Evolutionary conservation across 2,329 filamentous ascomycete genomes (phyloP).

Genomic region (Fusarium tricinctum): DNA sequence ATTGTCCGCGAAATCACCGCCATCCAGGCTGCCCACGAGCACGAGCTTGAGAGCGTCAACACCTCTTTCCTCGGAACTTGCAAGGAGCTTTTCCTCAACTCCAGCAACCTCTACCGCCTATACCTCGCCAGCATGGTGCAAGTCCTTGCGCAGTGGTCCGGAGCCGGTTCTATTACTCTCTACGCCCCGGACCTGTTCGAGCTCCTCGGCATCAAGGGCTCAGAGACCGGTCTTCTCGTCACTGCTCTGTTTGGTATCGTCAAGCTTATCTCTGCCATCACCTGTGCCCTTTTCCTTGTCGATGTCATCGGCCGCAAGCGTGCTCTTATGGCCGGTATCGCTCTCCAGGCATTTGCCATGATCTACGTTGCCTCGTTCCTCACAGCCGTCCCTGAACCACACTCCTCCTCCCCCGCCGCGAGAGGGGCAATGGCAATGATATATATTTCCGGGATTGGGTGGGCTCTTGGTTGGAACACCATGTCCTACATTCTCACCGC

Average conservation of each 20-base stretch:
- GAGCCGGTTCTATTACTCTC: constrained; percentile 29
- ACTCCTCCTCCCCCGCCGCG: constrained; percentile 4
- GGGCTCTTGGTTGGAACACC: constrained; percentile 38
- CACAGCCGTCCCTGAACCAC: constrained; percentile 5
- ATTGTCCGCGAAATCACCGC: constrained; percentile 26
- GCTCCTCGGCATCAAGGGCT: constrained; percentile 16
- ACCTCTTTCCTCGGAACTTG: constrained; percentile 20
- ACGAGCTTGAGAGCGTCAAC: constrained; percentile 28
- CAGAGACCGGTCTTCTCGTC: constrained; percentile 25
- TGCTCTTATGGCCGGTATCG: constrained; percentile 19
- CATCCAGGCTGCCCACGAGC: constrained; percentile 14
- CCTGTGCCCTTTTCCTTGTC: constrained; percentile 18
- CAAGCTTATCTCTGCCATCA: constrained; percentile 21
- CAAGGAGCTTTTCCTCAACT: constrained; percentile 33
- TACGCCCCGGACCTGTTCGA: constrained; percentile 23
- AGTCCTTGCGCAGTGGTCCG: constrained; percentile 39
- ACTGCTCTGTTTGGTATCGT: constrained; percentile 26
- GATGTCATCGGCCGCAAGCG: constrained; percentile 28
- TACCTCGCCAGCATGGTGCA: constrained; percentile 42
- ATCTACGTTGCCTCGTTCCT: constrained; percentile 25
- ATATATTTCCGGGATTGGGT: constrained; percentile 36
- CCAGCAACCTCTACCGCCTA: constrained; percentile 35
- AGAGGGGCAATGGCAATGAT: constrained; percentile 29
- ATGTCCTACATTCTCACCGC: constrained; percentile 38
- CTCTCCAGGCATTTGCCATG: constrained; percentile 22